Percentiles rank a stretch among this genome's conserved stretches.
Conservation (phyloP, 331 rosid species). For the Malus hybrid region DNA sequence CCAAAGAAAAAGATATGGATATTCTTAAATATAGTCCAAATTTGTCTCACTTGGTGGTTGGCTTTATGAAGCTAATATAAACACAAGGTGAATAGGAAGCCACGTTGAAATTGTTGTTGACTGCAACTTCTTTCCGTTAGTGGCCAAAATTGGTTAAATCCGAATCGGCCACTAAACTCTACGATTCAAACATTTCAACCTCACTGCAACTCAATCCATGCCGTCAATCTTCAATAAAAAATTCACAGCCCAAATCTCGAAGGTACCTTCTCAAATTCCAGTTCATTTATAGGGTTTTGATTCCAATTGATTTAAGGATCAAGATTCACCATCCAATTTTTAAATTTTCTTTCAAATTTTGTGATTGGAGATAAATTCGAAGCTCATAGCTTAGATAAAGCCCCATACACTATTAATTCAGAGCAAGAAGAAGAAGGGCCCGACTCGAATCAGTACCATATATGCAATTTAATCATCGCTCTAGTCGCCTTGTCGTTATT, state of each 20-base stretch:
- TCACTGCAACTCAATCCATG: background rate
- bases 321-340: background rate
- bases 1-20: background rate
- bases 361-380: background rate
- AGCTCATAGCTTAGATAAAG: conserved; percentile 66
- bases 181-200: background rate
- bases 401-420: conserved; percentile 80
- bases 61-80: background rate
- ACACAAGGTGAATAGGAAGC: background rate
- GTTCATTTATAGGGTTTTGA: background rate
- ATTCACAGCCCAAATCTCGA: background rate
- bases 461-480: conserved; percentile 45
- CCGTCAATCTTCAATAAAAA: background rate
- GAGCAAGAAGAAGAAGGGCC: conserved; percentile 81
- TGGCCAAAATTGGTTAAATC: no score
- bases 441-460: conserved; percentile 43
- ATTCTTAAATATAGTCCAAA: background rate
- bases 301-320: background rate
- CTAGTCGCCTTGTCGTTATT: conserved; percentile 51
- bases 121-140: background rate
- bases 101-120: background rate
- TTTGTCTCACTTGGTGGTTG: background rate
- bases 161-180: no score
- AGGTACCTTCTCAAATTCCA: background rate
- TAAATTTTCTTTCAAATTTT: background rate